Evolutionary conservation across 305 asterid species (phyloP).

Genomic region (Solanum hybrid): DNA sequence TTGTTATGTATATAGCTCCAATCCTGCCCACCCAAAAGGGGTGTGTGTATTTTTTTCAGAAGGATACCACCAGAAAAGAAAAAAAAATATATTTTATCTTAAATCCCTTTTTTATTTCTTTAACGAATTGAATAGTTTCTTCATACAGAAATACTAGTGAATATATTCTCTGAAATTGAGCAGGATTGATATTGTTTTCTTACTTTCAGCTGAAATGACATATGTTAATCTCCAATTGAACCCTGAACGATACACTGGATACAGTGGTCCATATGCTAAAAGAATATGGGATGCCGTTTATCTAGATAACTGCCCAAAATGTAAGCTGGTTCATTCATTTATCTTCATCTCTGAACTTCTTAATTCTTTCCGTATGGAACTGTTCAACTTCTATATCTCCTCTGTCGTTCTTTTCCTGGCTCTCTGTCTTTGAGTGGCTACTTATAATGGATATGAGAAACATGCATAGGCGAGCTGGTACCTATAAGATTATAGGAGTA

Average conservation of each 20-base stretch:
- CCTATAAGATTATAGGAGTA: background rate
- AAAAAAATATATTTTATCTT: background rate
- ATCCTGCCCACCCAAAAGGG: background rate
- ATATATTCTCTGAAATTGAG: background rate
- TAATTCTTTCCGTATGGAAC: background rate
- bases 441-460: background rate
- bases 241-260: conserved; percentile 65
- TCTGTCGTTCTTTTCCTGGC: background rate
- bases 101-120: background rate
- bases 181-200: conserved; percentile 5
- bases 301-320: conserved; percentile 44
- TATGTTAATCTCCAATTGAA: conserved; percentile 60
- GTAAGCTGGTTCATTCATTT: conserved; percentile 15
- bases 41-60: background rate
- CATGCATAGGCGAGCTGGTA: background rate
- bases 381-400: background rate
- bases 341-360: background rate
- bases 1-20: background rate
- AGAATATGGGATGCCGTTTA: conserved; percentile 71
- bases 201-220: conserved; percentile 54
- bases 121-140: background rate
- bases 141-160: background rate
- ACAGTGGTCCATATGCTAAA: conserved; percentile 56
- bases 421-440: background rate
- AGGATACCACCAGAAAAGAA: background rate